Base-by-base conservation (phyloP, 1,284 basidiomycete genomes). In the Hymenochaete sp. region DNA sequence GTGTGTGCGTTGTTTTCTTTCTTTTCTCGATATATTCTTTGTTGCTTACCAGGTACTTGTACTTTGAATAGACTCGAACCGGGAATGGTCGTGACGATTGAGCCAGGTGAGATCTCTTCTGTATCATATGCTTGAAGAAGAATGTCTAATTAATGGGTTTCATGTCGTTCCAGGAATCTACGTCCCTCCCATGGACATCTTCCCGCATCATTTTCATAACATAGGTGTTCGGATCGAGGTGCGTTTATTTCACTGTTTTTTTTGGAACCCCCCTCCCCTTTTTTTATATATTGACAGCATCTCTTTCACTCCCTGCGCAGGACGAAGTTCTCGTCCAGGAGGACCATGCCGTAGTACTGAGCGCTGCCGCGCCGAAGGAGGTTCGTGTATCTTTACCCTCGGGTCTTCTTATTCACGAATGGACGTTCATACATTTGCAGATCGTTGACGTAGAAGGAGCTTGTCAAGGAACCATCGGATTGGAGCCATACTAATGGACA, bases 41-140 rank as follows among this genome's bases (percentile, higher is more conserved):
- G n/a, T n/a, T n/a, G n/a, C n/a, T n/a, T n/a, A n/a, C n/a, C n/a
- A n/a, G 5, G 5, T n/a, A n/a, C 21, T n/a, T 35, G 21, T 16
- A 8, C 42, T 44, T 18, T 27, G 14, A 31, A 2, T 29, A 29
- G 38, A 3, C 44, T 76, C 82, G 26, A 60, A 93, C 42, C 72
- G 77, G 91, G 90, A 1, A 93, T 91, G 77, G 88, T 95, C 5
- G 77, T 96, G 37, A 95, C 90, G 3, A 77, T 89, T 47, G 86
- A 89, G 55, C 85, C 85, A 52, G 82, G 82, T 77, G 56, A 42
- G 62, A 58, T 21, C 24, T n/a, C n/a, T n/a, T n/a, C n/a, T n/a
- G n/a, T n/a, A n/a, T n/a, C n/a, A n/a, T n/a, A n/a, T n/a, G n/a
- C n/a, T n/a, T n/a, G n/a, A n/a, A n/a, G n/a, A n/a, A n/a, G n/a